Evolutionary conservation across 805 yeast species (phyloP), one percentile per base, ranked within the genome.

Genomic region (Isabelozyma pseudorhagii): DNA sequence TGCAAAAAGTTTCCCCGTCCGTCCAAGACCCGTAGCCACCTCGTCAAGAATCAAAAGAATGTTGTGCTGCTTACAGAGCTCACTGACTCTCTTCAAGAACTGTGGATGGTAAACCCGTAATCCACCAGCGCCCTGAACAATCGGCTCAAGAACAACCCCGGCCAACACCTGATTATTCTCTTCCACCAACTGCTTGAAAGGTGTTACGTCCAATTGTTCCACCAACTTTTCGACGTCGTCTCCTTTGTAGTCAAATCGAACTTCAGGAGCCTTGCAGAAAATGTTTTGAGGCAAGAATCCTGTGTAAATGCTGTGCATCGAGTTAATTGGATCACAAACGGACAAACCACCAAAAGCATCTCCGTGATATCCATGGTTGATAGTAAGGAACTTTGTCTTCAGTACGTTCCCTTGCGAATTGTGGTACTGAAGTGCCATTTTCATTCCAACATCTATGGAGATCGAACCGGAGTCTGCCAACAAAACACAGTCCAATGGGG

Each of bases 1-100:
- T 50, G 78, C 78, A 62, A 67, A 71, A 53, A 71, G 68, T 28
- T 71, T 69, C 38, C 83, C 83, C n/a, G 50, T 46, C 17, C 51
- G 25, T 55, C 86, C 89, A 41, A 84, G 85, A 57, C 89, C 89
- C 13, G 89, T 83, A 68, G 84, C 89, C 41, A 84, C 89, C 66
- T 84, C 89, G 60, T 84, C 89, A 40, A 84, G 78, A 57, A 84
- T 84, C 78, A 82, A 72, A 46, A 84, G 72, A 34, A 82, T 74
- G 40, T 75, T 82, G 65, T 81, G 66, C 60, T 83, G 49, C 43
- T 59, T 59, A 50, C 74, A 71, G 3, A 69, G 53, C 41, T 61
- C 61, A 42, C 68, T 58, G 10, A 67, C 68, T 42, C 60, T 59
- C 38, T 63, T 65, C 18, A 65, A 48, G 44, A 57, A 70, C 4